These are phyloP conservation scores for Eucalyptus camaldulensis DNA, from an alignment of 345 rosid species.

Conservation along the genomic window DNA sequence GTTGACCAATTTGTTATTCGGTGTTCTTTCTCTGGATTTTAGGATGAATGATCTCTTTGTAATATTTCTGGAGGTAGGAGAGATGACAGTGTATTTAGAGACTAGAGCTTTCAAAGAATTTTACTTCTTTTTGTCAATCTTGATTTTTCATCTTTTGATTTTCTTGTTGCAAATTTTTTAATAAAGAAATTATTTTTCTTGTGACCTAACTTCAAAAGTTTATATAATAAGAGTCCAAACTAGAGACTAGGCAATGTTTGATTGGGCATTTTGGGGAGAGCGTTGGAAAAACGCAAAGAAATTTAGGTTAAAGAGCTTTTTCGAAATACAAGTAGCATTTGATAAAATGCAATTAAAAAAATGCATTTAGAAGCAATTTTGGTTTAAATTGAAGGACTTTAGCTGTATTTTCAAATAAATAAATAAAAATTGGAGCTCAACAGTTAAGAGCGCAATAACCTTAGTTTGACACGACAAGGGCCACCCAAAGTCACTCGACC, in stretches of 20 bases:
- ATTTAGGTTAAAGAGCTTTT: background rate
- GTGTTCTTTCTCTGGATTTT: background rate
- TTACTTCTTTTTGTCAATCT: background rate
- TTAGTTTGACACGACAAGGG: background rate
- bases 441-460: background rate
- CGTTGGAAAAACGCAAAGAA: fast-evolving
- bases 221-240: background rate
- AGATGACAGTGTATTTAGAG: background rate
- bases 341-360: background rate
- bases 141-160: background rate
- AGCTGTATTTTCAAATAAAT: background rate
- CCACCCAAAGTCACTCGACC: background rate
- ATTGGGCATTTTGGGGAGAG: background rate
- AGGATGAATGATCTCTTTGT: background rate
- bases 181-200: background rate
- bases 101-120: background rate
- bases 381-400: background rate
- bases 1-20: background rate
- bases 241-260: background rate
- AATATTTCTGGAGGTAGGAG: background rate
- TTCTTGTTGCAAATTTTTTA: background rate
- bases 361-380: background rate
- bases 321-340: fast-evolving
- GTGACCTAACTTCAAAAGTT: background rate
- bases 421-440: background rate